Conservation (phyloP, 176 grass and related monocot genomes). For the Oryza officinalis region DNA sequence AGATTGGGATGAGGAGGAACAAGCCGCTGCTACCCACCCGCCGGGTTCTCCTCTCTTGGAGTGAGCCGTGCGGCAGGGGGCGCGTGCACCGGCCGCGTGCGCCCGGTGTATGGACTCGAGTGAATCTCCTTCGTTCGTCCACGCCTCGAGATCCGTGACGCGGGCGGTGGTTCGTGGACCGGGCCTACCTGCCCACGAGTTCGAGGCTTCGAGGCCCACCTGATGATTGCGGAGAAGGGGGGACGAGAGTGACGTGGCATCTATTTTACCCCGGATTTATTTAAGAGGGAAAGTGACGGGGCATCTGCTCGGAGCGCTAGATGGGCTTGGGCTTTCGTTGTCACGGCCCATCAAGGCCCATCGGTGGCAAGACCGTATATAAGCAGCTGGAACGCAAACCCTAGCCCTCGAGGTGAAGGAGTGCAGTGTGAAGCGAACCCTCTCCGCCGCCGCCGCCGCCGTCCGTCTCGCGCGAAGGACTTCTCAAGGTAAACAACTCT, state of each 20-base stretch:
- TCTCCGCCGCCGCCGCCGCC: neutral
- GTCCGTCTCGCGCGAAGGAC: neutral
- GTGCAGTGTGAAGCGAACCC: neutral
- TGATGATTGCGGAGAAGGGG: neutral
- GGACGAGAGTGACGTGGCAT: constrained; percentile 5
- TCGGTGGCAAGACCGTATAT: neutral
- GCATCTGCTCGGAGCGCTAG: neutral
- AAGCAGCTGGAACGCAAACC: neutral
- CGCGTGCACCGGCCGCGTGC: neutral
- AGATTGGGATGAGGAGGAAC: neutral
- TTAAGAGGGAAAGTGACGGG: neutral
- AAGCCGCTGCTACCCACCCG: neutral
- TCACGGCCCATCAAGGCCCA: neutral
- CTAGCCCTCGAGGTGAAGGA: neutral
- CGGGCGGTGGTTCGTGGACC: neutral
- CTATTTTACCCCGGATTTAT: neutral
- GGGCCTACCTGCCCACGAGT: neutral
- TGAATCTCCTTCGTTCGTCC: neutral
- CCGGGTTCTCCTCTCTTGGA: neutral
- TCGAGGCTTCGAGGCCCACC: neutral
- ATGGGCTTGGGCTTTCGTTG: neutral
- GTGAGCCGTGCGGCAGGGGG: neutral
- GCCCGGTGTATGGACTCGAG: neutral
- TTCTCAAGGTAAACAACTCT: neutral
- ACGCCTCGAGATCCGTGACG: neutral